A percentile compares a stretch with the other conserved stretches of the same genome.
phyloP scores from a whole-genome alignment of 306 rosid species.

The Vigna mungo region DNA sequence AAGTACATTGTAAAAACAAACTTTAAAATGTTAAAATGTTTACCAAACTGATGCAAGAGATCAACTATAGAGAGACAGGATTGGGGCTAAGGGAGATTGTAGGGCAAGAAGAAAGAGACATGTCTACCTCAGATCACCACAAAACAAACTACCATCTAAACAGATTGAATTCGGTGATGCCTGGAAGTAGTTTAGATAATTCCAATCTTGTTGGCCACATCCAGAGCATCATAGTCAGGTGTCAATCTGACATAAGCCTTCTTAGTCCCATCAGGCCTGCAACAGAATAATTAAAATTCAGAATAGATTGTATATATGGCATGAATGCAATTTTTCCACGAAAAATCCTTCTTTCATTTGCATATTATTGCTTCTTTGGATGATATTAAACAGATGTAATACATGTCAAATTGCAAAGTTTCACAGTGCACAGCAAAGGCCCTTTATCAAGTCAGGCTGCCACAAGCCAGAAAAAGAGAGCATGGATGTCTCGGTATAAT shows the following conservation, averaged over 20 bases:
- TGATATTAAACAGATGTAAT: neutral
- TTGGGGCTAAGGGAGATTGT: too few relatives aligned
- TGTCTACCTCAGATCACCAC: too few relatives aligned
- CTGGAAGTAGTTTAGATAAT: conserved; percentile 59
- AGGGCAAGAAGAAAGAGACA: too few relatives aligned
- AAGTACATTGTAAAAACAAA: too few relatives aligned
- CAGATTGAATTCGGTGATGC: neutral
- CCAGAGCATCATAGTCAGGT: conserved; percentile 91
- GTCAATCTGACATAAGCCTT: conserved; percentile 91
- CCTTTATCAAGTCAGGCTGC: neutral
- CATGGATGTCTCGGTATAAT: too few relatives aligned
- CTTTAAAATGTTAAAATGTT: too few relatives aligned
- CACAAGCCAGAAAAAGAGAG: neutral
- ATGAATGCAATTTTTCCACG: neutral
- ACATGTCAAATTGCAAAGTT: neutral
- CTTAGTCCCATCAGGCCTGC: conserved; percentile 95
- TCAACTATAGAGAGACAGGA: too few relatives aligned
- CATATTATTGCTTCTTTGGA: neutral
- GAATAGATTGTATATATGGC: neutral
- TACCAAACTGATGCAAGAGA: too few relatives aligned
- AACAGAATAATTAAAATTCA: conserved; percentile 18
- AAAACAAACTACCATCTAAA: too few relatives aligned
- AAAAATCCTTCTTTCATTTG: neutral
- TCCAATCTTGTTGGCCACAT: conserved; percentile 93
- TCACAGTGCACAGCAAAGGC: neutral